Conservation (phyloP, 225 moss, liverwort and hornwort genomes). For the Polytrichum formosum region DNA sequence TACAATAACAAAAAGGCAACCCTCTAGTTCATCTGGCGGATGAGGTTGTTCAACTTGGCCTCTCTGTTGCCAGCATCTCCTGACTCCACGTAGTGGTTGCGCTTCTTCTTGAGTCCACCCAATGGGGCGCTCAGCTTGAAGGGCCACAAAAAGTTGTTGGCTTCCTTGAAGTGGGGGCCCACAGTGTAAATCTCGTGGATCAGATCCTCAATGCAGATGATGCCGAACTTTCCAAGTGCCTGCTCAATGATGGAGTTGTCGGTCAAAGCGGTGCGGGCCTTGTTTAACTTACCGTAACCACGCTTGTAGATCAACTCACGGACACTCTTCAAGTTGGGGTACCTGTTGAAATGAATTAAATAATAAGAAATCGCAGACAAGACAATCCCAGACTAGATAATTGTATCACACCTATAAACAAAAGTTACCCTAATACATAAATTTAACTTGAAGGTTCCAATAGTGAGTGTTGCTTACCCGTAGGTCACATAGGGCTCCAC, state of each 20-base stretch:
- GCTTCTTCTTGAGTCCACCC: constrained; percentile 56
- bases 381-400: not conserved
- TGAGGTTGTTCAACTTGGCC: constrained; percentile 62
- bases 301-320: constrained; percentile 78
- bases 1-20: not conserved
- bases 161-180: constrained; percentile 70
- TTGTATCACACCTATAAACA: too few relatives aligned
- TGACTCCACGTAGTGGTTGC: constrained; percentile 53
- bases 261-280: constrained; percentile 48
- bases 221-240: constrained; percentile 53
- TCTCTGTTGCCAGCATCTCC: constrained; percentile 71
- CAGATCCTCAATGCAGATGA: constrained; percentile 69
- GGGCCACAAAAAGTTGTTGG: constrained; percentile 73
- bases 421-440: too few relatives aligned
- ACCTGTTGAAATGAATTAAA: constrained; percentile 8
- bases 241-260: constrained; percentile 53
- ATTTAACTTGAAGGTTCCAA: not conserved
- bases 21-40: constrained; percentile 68
- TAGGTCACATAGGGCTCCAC: constrained; percentile 92
- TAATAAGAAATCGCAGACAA: not conserved
- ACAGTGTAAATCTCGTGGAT: constrained; percentile 69
- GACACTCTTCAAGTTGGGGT: constrained; percentile 58
- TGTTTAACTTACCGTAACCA: constrained; percentile 65
- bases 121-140: constrained; percentile 72
- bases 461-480: constrained; percentile 30